Base-by-base conservation (phyloP, 345 rosid genomes). In the Ailanthus altissimus region DNA sequence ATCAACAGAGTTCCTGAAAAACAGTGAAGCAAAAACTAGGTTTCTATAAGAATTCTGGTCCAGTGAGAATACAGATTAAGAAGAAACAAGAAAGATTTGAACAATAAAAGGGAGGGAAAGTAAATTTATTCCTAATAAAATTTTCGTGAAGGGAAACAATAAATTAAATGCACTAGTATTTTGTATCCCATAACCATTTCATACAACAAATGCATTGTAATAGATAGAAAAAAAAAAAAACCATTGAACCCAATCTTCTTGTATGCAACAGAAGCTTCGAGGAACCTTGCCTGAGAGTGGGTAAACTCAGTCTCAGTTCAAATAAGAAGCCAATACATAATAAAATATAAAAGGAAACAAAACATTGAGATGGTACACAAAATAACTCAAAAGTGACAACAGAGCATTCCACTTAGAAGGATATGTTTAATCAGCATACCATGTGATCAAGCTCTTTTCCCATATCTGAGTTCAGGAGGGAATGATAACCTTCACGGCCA, bases 401-500 rank as follows among this genome's bases (percentile, higher is more conserved):
- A 46, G 49, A 28, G 56, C 21, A 64, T 20, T 23, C 8, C 51
- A 14, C 6, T 8, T 59, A 28, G 32, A n/a, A 47, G 67, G 2
- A 74, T 23, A 58, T 18, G 58, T 38, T 4, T 11, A 32, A 70
- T 58, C 32, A 67, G 21, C 75, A 77, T 84, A 90, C 97, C 88
- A 96, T 11, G 84, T 96, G 97, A 82, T 91, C 88, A 69, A 96
- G 93, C 86, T 96, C 99, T 78, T 90, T 90, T 83, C 81, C 98
- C 99, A 96, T 92, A 81, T 96, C 97, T 28, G 99, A 93, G 86
- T 96, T 93, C 87, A 96, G 84, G 45, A 96, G 94, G 53, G 92
- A 73, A 76, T 96, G 99, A 78, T 96, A 96, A 77, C 99, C 99
- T 84, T 96, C 99, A 68, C 98, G 98, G 57, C 99, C 99, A 60